These are phyloP conservation scores for Licmophora abbreviata DNA, from an alignment of 108 stramenopile species.

Conservation along the genomic window DNA sequence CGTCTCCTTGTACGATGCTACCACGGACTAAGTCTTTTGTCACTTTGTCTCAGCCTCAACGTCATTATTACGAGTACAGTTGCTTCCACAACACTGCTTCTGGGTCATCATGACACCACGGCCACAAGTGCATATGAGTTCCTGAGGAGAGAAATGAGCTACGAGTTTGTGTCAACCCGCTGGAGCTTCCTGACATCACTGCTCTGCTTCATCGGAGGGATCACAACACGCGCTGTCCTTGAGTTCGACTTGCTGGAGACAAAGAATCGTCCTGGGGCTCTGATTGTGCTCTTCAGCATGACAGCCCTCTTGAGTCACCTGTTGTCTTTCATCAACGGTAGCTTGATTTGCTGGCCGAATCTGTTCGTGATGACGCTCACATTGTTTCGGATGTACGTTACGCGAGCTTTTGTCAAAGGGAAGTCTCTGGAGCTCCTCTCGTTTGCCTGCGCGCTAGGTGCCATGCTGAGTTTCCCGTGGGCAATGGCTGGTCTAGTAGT, in stretches of 20 bases:
- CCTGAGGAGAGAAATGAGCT: slow-evolving; percentile 9
- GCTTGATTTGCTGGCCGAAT: slow-evolving; percentile 3
- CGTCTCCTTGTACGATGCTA: slow-evolving; percentile 9
- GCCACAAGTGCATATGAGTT: slow-evolving; percentile 14
- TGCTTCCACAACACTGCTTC: slow-evolving; percentile 9
- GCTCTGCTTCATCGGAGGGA: slow-evolving; percentile 13
- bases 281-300: slow-evolving; percentile 4
- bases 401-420: too few species aligned
- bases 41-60: slow-evolving; percentile 19
- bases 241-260: slow-evolving; percentile 24
- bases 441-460: too few species aligned
- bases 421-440: too few species aligned
- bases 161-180: slow-evolving; percentile 26
- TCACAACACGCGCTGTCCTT: slow-evolving; percentile 14
- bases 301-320: slow-evolving; percentile 8
- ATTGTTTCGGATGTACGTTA: too few species aligned
- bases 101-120: neutral
- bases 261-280: neutral
- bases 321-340: slow-evolving; percentile 9
- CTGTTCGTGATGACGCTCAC: neutral
- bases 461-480: too few species aligned
- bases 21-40: slow-evolving; percentile 17
- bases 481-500: too few species aligned
- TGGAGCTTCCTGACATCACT: slow-evolving; percentile 21
- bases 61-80: slow-evolving; percentile 9